phyloP scores from a whole-genome alignment of 1,284 basidiomycete species.

The Mycena sp. region DNA sequence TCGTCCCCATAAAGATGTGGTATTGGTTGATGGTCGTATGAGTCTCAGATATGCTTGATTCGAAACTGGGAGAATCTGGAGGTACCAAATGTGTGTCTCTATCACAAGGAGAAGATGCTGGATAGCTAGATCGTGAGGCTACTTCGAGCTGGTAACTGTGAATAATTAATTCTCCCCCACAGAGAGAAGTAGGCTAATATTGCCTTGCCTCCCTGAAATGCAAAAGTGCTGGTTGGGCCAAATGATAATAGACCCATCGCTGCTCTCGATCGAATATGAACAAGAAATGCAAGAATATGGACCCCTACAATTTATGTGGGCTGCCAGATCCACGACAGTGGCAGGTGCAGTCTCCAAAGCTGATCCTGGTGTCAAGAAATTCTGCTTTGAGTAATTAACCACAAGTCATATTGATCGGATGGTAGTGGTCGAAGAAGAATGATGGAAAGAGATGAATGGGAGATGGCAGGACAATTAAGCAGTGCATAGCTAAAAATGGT shows the following conservation, averaged over 20 bases:
- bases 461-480: neutral
- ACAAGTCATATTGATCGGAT: neutral
- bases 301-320: slow-evolving; percentile 11
- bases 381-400: slow-evolving; percentile 1
- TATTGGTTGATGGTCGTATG: slow-evolving; percentile 2
- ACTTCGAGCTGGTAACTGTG: slow-evolving; percentile 5
- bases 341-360: too few relatives aligned
- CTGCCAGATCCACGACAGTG: neutral
- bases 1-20: neutral
- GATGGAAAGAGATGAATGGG: neutral
- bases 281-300: neutral
- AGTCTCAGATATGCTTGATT: neutral
- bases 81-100: neutral
- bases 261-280: neutral
- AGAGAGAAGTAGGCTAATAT: too few relatives aligned
- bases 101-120: neutral
- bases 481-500: neutral
- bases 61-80: slow-evolving; percentile 10
- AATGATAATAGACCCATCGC: too few relatives aligned
- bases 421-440: slow-evolving; percentile 3
- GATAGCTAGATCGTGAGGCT: neutral
- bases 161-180: too few relatives aligned
- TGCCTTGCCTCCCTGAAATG: neutral
- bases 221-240: neutral
- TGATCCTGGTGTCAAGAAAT: slow-evolving; percentile 3